Evolutionary conservation across 2,329 filamentous ascomycete genomes (phyloP).

Genomic region (Zasmidium cellare): DNA sequence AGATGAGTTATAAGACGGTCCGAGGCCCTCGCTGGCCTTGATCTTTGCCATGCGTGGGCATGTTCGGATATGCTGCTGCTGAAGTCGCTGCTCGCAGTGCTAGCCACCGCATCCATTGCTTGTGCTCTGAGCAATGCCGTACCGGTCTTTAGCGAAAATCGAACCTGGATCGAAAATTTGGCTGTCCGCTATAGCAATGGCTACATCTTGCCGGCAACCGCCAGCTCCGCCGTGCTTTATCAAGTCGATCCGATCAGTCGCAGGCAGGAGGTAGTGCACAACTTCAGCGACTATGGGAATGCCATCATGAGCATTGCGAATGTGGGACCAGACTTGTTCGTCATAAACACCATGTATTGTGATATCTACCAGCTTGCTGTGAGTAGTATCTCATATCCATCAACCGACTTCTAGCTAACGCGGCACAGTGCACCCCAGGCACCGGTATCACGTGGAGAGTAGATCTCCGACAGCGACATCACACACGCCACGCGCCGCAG

Average conservation of each 20-base stretch:
- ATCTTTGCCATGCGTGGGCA: not conserved
- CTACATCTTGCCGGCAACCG: not conserved
- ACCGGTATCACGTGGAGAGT: not conserved
- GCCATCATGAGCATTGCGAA: not conserved
- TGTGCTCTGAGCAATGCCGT: not conserved
- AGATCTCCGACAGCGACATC: not conserved
- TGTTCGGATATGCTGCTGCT: not conserved
- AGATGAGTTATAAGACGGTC: not conserved
- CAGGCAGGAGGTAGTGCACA: not conserved
- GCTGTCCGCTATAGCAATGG: not conserved
- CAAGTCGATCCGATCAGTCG: not conserved
- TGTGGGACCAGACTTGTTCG: not conserved
- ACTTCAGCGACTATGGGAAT: not conserved
- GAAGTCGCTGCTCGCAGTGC: not conserved
- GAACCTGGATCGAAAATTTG: conserved; percentile 2
- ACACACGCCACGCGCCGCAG: not conserved
- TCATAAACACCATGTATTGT: conserved; percentile 1
- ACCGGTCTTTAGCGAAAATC: not conserved
- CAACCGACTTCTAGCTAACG: not conserved
- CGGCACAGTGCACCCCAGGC: not conserved
- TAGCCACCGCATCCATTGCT: not conserved
- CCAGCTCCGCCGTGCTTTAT: not conserved
- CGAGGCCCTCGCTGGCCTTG: not conserved
- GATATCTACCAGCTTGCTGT: not conserved
- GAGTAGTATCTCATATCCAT: not conserved